A percentile compares a stretch with the other conserved stretches of the same genome.
phyloP scores from a whole-genome alignment of 1,284 basidiomycete species.

The Agroathelia rolfsii region DNA sequence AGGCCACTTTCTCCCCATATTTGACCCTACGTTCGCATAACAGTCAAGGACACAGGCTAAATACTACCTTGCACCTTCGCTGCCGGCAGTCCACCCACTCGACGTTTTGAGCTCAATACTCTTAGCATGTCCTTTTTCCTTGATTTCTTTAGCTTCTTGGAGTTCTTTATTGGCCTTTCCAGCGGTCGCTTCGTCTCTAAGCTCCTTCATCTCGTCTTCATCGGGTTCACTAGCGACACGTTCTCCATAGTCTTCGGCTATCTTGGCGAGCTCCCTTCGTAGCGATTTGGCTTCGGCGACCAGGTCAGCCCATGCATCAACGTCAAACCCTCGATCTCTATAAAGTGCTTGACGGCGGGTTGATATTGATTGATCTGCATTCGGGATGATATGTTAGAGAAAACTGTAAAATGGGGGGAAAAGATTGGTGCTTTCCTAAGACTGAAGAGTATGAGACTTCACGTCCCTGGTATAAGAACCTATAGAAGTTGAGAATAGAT shows the following conservation, averaged over 20 bases:
- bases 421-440: constrained; percentile 31
- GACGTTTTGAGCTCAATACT: too few relatives aligned
- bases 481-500: constrained; percentile 12
- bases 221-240: too few relatives aligned
- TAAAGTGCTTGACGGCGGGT: constrained; percentile 48
- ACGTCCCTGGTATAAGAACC: constrained; percentile 55
- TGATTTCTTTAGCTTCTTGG: too few relatives aligned
- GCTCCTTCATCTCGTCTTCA: constrained; percentile 42
- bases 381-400: constrained; percentile 17
- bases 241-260: constrained; percentile 54
- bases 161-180: too few relatives aligned
- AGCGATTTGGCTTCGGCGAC: constrained; percentile 40
- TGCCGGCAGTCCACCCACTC: too few relatives aligned
- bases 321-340: constrained; percentile 47
- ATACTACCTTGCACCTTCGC: too few relatives aligned
- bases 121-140: too few relatives aligned
- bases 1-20: too few relatives aligned
- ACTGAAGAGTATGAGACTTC: constrained; percentile 63
- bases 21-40: too few relatives aligned
- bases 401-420: constrained; percentile 23
- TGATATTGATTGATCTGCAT: constrained; percentile 39
- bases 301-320: constrained; percentile 51
- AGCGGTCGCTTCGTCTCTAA: constrained; percentile 31
- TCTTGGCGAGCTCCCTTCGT: constrained; percentile 42
- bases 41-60: too few relatives aligned